Conservation (phyloP, 768 basidiomycete species). For the Termitomyces heimii region DNA sequence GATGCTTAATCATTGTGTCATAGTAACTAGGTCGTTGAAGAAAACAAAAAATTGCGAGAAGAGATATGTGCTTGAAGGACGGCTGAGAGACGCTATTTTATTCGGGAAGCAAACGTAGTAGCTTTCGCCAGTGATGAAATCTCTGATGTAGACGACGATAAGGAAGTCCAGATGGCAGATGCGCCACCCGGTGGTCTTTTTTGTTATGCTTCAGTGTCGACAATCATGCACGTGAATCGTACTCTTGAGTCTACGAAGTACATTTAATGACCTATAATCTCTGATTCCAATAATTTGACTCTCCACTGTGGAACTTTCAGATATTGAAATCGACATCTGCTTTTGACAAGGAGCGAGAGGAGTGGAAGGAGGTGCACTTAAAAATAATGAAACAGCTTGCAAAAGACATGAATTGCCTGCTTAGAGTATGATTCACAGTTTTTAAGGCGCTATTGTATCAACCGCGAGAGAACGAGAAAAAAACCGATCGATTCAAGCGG, state of each 20-base stretch:
- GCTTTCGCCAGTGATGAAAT: neutral
- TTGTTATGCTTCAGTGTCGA: no score
- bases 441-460: neutral
- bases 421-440: neutral
- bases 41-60: neutral
- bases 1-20: neutral
- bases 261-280: neutral
- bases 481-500: neutral
- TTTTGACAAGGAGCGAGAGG: neutral
- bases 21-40: neutral
- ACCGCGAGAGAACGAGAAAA: neutral
- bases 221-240: neutral
- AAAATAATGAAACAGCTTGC: neutral
- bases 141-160: neutral
- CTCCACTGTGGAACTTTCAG: neutral
- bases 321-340: neutral
- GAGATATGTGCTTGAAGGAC: neutral
- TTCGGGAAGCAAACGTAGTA: neutral
- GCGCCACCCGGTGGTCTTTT: neutral
- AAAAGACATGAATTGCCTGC: neutral
- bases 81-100: no score
- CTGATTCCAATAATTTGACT: neutral
- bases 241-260: neutral
- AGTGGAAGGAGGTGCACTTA: neutral
- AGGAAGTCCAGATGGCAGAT: neutral